Evolutionary conservation across 2,329 filamentous ascomycete genomes (phyloP), one percentile per base, ranked within the genome.

Genomic region (Exserohilum turcica): DNA sequence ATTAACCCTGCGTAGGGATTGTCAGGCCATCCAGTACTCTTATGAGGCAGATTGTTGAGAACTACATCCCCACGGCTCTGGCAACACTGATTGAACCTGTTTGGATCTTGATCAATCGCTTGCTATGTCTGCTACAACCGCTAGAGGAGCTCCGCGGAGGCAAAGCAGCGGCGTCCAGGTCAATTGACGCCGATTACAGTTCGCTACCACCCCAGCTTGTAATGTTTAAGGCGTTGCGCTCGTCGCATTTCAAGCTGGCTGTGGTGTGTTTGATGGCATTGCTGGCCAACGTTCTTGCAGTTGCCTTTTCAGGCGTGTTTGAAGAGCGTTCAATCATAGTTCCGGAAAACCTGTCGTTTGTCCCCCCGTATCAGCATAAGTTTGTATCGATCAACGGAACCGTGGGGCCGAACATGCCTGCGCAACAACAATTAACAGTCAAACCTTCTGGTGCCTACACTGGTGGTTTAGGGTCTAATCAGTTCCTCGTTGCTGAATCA

Each of bases 21-120:
- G 21, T 24, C 19, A 51, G 52, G 52, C 15, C 61, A 0, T 73
- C 66, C n/a, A 63, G 68, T 16, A 63, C 59, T 0, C 59, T 80
- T 24, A 63, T 78, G 0, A 69, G 72, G 12, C 75, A 80, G 29
- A 39, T 80, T 0, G 15, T 80, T 0, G 71, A 77, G 38, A 79
- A 78, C 39, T 86, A 85, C 43, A 66, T 86, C 0, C 84, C 84
- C 0, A 85, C 82, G 0, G 73, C 77, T 0, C 71, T 86, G 3
- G 80, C 83, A 0, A 86, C 84, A 0, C 46, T 85, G 0, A 72
- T 86, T 0, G 84, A 87, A 31, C 84, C 84, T 0, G 75, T 82
- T 1, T 85, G 84, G 80, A 68, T 84, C 0, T 61, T 86, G 0
- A 51, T 87, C 0, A 86, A 84, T 36, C 75, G 84, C 0, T 48